These are phyloP conservation scores for Syzygium aromaticum DNA, from an alignment of 345 rosid species.

Conservation along the genomic window DNA sequence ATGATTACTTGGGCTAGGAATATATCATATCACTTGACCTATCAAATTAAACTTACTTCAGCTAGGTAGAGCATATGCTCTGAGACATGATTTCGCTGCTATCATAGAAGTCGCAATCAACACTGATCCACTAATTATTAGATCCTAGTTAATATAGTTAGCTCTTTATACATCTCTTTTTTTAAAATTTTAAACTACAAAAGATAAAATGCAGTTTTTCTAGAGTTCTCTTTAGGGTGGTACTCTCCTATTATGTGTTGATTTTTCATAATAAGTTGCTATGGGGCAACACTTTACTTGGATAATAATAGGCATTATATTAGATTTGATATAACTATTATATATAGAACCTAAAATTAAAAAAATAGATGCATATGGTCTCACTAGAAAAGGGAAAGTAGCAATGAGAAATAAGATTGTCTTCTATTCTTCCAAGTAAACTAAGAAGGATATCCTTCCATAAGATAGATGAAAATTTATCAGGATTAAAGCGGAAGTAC, in stretches of 20 bases:
- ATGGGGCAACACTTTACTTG: neutral
- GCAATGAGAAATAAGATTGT: neutral
- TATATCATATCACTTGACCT: neutral
- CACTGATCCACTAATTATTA: neutral
- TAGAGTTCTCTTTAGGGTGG: neutral
- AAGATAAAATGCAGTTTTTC: neutral
- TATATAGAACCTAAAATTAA: neutral
- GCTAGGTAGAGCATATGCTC: neutral
- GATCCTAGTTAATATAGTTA: neutral
- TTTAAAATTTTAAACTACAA: neutral
- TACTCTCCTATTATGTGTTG: neutral
- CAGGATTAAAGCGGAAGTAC: conserved; percentile 19
- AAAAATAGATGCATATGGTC: neutral
- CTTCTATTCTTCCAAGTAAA: neutral
- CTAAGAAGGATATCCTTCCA: neutral
- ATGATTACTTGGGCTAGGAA: neutral
- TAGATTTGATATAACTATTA: neutral
- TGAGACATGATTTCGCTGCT: neutral
- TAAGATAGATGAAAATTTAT: neutral
- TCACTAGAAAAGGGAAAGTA: neutral
- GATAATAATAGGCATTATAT: neutral
- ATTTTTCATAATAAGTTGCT: neutral
- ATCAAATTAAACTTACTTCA: neutral
- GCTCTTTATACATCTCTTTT: neutral
- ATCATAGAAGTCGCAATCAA: neutral